Evolutionary conservation across 108 stramenopile species (phyloP).

Genomic region (Cylindrotheca fusiformis): DNA sequence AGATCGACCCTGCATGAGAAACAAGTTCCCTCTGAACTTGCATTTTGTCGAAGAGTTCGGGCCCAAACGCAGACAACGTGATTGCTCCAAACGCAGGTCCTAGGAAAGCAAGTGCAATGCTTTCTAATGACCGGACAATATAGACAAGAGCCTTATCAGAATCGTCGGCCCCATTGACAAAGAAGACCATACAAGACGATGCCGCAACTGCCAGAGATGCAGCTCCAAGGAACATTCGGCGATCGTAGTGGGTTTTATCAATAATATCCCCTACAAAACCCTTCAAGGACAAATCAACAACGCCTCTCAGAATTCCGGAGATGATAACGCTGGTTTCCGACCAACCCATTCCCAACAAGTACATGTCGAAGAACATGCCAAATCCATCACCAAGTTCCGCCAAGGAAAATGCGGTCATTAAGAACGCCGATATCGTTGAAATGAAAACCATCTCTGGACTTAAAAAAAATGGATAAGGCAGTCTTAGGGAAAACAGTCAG

Average conservation of each 20-base stretch:
- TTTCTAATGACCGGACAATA: constrained; percentile 25
- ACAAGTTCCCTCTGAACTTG: constrained; percentile 31
- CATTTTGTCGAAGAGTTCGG: constrained; percentile 34
- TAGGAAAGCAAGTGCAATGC: constrained; percentile 23
- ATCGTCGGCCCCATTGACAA: constrained; percentile 25
- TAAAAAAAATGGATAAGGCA: no score
- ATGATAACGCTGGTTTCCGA: constrained; percentile 36
- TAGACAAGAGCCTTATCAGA: constrained; percentile 19
- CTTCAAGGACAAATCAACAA: constrained; percentile 25
- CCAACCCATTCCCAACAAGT: constrained; percentile 26
- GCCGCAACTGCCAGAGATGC: constrained; percentile 15
- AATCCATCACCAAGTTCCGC: constrained; percentile 8
- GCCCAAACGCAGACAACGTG: constrained; percentile 29
- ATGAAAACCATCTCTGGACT: not conserved
- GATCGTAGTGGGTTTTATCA: constrained; percentile 27
- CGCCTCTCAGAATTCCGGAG: constrained; percentile 60
- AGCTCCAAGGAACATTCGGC: constrained; percentile 14
- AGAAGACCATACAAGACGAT: constrained; percentile 51
- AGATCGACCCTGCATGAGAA: constrained; percentile 23
- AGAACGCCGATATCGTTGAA: constrained; percentile 1
- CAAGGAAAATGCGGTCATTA: constrained; percentile 8
- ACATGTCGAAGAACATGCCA: constrained; percentile 45
- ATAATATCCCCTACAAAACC: constrained; percentile 26
- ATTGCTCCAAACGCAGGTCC: constrained; percentile 30
- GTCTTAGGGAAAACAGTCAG: no score